A percentile compares a stretch with the other conserved stretches of the same genome.
Conservation (phyloP, 1,284 basidiomycete species). For the Flammula alnicola region DNA sequence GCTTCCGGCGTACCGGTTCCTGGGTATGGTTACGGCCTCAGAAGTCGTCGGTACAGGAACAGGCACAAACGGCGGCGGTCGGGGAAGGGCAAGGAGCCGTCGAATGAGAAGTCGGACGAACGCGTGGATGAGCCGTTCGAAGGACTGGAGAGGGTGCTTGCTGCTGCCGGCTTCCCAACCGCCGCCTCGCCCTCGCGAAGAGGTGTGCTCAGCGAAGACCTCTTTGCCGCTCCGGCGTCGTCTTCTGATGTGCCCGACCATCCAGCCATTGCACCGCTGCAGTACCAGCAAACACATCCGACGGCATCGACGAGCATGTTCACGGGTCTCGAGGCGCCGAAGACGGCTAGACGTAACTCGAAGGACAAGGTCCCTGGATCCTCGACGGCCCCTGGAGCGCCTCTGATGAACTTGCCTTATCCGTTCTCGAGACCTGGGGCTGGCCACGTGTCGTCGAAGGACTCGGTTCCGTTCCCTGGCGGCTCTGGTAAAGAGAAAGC, state of each 20-base stretch:
- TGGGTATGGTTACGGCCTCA: constrained; percentile 16
- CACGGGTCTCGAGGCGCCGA: constrained; percentile 20
- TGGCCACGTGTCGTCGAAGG: constrained; percentile 47
- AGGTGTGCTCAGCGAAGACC: constrained; percentile 58
- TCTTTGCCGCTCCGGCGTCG: constrained; percentile 57
- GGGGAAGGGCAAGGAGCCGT: constrained; percentile 22
- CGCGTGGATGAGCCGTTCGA: constrained; percentile 42
- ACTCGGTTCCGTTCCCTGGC: constrained; percentile 67
- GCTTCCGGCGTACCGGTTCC: constrained; percentile 10
- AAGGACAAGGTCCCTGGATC: constrained; percentile 31
- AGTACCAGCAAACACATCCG: constrained; percentile 22
- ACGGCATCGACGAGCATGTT: constrained; percentile 16
- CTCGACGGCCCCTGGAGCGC: constrained; percentile 34
- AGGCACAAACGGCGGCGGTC: constrained; percentile 24
- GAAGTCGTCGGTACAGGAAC: constrained; percentile 5
- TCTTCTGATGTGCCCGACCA: constrained; percentile 22
- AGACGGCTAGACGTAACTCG: constrained; percentile 28
- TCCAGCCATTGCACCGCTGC: constrained; percentile 18
- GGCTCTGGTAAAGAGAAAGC: constrained; percentile 24
- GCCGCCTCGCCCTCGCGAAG: constrained; percentile 55
- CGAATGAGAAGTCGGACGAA: constrained; percentile 30
- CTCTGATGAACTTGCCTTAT: constrained; percentile 33
- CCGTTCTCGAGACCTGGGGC: constrained; percentile 27
- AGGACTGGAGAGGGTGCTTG: constrained; percentile 68
- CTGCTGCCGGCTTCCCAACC: constrained; percentile 66